Base-by-base conservation (phyloP, 106 monocot species). In the Dactylorhiza incarnata region DNA sequence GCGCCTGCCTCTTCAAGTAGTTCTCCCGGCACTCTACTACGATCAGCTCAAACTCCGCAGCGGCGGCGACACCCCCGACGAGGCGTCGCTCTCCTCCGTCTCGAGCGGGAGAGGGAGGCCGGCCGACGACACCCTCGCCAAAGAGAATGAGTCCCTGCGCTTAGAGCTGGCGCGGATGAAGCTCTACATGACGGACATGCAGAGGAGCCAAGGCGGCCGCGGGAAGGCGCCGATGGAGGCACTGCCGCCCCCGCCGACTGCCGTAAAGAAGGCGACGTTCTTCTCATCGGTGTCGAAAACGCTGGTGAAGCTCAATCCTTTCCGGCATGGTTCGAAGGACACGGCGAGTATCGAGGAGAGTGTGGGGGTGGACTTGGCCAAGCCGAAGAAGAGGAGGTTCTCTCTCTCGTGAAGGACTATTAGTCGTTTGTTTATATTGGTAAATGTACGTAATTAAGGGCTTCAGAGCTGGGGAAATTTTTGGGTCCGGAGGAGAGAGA, bases 31-130 rank as follows among this genome's bases (percentile, higher is more conserved):
- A 11, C 87, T 97, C 69, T 93, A 91, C 81, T 93, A 89, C 78
- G 96, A 97, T 81, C 85, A 94, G 81, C 89, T 97, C 72, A 87
- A 93, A 43, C 77, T 97, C 6, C 84, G 93, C 16, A 88, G 93
- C 77, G 76, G 80, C 47, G 13, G 11, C 23, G 4, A 37, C 37
- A 37, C 69, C 69, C 48, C 72, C 17, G 66, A 19, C 7, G 68
- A 72, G 15, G 12, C 52, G 53, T 0, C 71, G 43, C 2, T 66
- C 2, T 49, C 59, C 7, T 49, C 61, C 15, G 69, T 7, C 53
- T 29, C 14, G 45, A 59, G 71, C 24, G 11, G 84, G 53, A 68
- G 48, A 12, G 48, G 63, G 71, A 58, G 73, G 17, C 37, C 37
- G 37, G 82, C 43, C 2, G 91, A 91, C 48, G 84, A 78, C 12